Percentiles rank a stretch among this genome's conserved stretches.
Evolutionary conservation across 73 alveolate species (phyloP).

Genomic region (Tetrahymena thermophila): DNA sequence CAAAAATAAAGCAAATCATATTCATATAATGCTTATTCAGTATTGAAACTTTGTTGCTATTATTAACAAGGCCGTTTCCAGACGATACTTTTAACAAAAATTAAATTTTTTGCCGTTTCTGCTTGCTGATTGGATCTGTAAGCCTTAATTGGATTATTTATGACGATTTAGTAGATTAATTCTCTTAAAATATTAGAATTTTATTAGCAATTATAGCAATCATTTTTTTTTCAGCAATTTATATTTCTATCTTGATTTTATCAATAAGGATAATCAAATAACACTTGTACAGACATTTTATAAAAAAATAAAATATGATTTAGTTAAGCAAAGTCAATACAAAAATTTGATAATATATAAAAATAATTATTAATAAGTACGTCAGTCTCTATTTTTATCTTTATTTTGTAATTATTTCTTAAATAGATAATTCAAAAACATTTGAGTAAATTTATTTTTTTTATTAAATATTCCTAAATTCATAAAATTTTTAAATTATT

Average conservation of each 20-base stretch:
- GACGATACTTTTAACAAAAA: background rate
- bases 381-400: too few relatives aligned
- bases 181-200: background rate
- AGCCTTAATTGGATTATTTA: background rate
- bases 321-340: too few relatives aligned
- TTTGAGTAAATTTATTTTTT: too few relatives aligned
- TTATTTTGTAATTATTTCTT: too few relatives aligned
- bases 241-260: background rate
- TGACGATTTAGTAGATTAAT: background rate
- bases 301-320: background rate
- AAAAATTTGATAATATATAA: background rate
- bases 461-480: too few relatives aligned
- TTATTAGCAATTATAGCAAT: background rate
- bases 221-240: background rate
- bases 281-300: background rate
- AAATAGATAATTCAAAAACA: too few relatives aligned
- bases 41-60: background rate
- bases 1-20: background rate
- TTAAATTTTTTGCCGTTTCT: background rate
- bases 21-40: background rate
- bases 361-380: too few relatives aligned
- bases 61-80: background rate
- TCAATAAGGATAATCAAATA: background rate
- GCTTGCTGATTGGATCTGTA: background rate
- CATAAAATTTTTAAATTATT: too few relatives aligned